Base-by-base conservation (phyloP, 352 stramenopile genomes). In the Globisporangium apiculatum region DNA sequence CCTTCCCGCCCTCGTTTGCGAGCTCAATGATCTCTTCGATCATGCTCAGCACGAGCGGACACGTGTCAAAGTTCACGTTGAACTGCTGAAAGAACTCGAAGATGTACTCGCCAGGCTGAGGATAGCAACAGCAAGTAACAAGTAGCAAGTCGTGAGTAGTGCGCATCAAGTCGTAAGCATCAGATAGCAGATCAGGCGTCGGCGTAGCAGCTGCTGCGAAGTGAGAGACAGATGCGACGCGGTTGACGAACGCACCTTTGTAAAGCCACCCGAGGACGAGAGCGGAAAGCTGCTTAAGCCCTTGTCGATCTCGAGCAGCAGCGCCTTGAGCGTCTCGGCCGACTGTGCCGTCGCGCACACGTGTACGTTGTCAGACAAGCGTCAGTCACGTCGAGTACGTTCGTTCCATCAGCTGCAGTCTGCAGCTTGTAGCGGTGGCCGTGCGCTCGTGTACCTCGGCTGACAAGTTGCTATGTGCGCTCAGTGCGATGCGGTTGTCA, bases 1-100 rank as follows among this genome's bases (percentile, higher is more conserved):
- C 72, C 41, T 87, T 76, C 17, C 89, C 83, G 47, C 77, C 76
- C 52, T 85, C 71, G 55, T 89, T 90, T 8, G 85, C 73, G 43
- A 88, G 71, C 60, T 94, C 79, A 43, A 95, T 89, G 36, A 91
- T 95, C 58, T 96, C 80, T 73, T 93, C 87, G 47, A 94, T 91
- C 66, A 96, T 93, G 47, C 66, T 87, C 48, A 94, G 63, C 0
- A 95, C 86, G 48, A 95, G 83, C 14, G 86, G 83, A 48, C 82
- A 91, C 35, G 86, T 95, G 52, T 95, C 79, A 18, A 95, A 95
- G 52, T 89, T 92, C 24, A 95, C 85, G 51, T 95, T 95, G 57
- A 94, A 95, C 56, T 90, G 75, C 56, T 88, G 79, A 48, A 97
- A 96, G 51, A 97, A 95, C 48, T 92, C 86, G 53, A 96, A 97